A percentile compares a stretch with the other conserved stretches of the same genome.
Conservation (phyloP, 1,284 basidiomycete genomes). For the Garcileccinum viscosum region DNA sequence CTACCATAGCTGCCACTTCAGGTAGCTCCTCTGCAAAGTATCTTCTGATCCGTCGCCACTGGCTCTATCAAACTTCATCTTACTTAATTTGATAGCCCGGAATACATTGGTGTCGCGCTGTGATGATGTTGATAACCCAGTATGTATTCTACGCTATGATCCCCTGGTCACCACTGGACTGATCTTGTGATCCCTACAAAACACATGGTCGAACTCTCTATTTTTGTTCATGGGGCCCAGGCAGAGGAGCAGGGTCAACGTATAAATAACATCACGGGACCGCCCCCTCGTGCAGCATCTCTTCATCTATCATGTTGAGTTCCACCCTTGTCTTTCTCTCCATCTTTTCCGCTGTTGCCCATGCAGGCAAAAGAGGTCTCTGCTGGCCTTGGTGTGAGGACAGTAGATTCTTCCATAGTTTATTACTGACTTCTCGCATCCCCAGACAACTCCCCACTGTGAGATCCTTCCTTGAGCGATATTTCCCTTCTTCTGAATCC, state of each 20-base stretch:
- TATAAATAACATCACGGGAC: background rate
- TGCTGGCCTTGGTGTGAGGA: too few species aligned
- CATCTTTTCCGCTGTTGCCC: too few species aligned
- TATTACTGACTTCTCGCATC: too few species aligned
- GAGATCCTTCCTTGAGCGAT: too few species aligned
- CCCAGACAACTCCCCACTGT: too few species aligned
- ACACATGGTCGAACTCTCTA: background rate
- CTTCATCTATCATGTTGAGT: slow-evolving; percentile 8
- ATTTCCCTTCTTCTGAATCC: too few species aligned
- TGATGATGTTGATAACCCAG: background rate
- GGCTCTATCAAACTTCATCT: background rate
- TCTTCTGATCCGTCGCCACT: slow-evolving; percentile 9
- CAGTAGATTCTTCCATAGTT: too few species aligned
- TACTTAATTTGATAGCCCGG: background rate
- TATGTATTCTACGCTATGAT: background rate
- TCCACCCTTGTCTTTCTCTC: too few species aligned
- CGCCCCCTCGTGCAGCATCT: background rate
- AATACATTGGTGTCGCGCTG: slow-evolving; percentile 1
- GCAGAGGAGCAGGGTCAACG: background rate
- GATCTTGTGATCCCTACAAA: background rate
- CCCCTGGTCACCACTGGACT: background rate
- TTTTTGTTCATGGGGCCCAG: background rate
- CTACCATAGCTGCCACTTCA: background rate
- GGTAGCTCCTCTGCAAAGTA: background rate
- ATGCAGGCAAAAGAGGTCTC: too few species aligned